phyloP scores from a whole-genome alignment of 1,139 yeast genomes.

The Pichia sp. region DNA sequence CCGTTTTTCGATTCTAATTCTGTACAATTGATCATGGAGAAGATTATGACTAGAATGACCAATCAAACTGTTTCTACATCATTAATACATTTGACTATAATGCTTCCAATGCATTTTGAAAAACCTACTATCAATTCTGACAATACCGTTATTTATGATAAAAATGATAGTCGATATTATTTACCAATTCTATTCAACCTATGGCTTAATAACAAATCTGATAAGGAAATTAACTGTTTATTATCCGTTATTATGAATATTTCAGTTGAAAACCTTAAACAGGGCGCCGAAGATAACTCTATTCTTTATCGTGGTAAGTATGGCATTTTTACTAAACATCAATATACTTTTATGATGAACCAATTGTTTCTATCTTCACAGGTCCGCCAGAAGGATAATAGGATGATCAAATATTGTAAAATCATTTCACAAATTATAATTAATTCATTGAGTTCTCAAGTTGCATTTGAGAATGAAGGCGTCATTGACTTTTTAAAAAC shows the following conservation, averaged over 20 bases:
- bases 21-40: slow-evolving; percentile 29
- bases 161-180: slow-evolving; percentile 46
- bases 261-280: slow-evolving; percentile 43
- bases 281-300: slow-evolving; percentile 31
- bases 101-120: slow-evolving; percentile 40
- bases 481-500: slow-evolving; percentile 50
- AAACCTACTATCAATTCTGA: slow-evolving; percentile 15
- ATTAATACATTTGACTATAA: slow-evolving; percentile 48
- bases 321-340: slow-evolving; percentile 62
- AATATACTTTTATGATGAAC: slow-evolving; percentile 54
- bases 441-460: slow-evolving; percentile 54
- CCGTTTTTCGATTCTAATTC: slow-evolving; percentile 33
- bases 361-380: slow-evolving; percentile 42
- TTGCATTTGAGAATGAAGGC: slow-evolving; percentile 36
- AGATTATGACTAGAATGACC: slow-evolving; percentile 40
- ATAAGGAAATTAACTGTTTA: slow-evolving; percentile 60
- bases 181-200: slow-evolving; percentile 64
- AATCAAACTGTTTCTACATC: slow-evolving; percentile 54
- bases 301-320: slow-evolving; percentile 34
- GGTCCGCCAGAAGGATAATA: slow-evolving; percentile 23
- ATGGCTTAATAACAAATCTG: slow-evolving; percentile 64
- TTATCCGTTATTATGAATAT: slow-evolving; percentile 62
- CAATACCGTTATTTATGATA: slow-evolving; percentile 28
- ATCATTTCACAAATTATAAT: slow-evolving; percentile 56
- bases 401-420: slow-evolving; percentile 26